Evolutionary conservation across 2,329 filamentous ascomycete species (phyloP).

Genomic region (Trichophyton benhamiae): DNA sequence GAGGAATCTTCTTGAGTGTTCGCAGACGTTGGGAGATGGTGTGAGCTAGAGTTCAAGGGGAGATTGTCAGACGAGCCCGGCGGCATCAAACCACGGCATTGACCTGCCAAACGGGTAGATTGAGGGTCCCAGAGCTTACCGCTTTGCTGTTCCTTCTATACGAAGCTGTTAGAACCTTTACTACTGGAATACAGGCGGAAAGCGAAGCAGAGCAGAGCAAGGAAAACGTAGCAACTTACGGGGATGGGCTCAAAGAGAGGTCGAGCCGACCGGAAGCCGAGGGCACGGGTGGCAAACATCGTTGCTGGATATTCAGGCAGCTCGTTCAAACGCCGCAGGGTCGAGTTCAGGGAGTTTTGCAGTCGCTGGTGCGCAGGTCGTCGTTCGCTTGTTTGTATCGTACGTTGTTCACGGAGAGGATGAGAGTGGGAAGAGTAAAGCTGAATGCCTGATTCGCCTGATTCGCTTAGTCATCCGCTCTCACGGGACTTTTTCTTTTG

Average conservation of each 20-base stretch:
- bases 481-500: conserved; percentile 10
- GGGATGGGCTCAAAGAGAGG: conserved; percentile 49
- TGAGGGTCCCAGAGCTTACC: conserved; percentile 31
- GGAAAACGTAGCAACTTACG: conserved; percentile 41
- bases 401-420: not conserved
- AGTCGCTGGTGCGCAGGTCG: not conserved
- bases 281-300: conserved; percentile 54
- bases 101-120: not conserved
- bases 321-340: not conserved
- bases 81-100: not conserved
- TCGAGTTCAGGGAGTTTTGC: not conserved
- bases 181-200: conserved; percentile 12
- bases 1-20: conserved; percentile 76
- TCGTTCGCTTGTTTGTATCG: not conserved
- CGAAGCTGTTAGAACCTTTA: conserved; percentile 30
- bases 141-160: conserved; percentile 51
- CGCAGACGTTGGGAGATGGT: conserved; percentile 92
- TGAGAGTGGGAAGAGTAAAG: conserved; percentile 1
- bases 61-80: conserved; percentile 5
- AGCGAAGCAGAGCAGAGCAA: conserved; percentile 8
- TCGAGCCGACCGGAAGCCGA: conserved; percentile 48
- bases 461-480: not conserved
- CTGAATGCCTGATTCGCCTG: not conserved
- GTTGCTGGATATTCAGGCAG: conserved; percentile 18
- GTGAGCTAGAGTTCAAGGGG: conserved; percentile 53